Conservation (phyloP, 2,329 filamentous ascomycete species). For the Ophiostoma sp. region DNA sequence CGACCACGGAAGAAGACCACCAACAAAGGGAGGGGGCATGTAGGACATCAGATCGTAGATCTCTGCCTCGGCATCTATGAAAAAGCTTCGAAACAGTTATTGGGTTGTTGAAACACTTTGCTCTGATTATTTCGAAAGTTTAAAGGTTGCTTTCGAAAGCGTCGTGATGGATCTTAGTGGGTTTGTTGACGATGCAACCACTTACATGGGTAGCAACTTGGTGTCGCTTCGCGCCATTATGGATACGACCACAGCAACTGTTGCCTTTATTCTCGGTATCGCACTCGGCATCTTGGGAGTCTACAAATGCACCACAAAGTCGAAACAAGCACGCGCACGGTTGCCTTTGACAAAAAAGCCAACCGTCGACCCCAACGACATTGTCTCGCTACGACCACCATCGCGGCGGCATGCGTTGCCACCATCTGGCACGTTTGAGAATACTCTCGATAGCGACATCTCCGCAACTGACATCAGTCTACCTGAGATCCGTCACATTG, state of each 20-base stretch:
- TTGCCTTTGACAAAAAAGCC: not conserved
- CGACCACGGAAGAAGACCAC: not conserved
- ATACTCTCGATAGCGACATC: not conserved
- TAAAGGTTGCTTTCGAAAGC: not conserved
- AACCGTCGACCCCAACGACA: not conserved
- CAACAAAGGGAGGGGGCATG: not conserved
- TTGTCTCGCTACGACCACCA: not conserved
- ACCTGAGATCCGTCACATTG: slow-evolving; percentile 60
- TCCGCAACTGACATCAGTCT: slow-evolving; percentile 65
- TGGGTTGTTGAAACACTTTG: not conserved
- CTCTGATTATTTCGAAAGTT: not conserved
- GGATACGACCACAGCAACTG: not conserved
- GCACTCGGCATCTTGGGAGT: not conserved
- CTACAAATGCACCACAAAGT: not conserved
- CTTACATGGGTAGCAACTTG: not conserved
- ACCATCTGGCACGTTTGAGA: not conserved
- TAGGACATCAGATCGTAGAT: not conserved
- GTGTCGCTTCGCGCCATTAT: not conserved
- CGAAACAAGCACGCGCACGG: not conserved
- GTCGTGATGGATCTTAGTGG: not conserved
- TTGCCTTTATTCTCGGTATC: not conserved
- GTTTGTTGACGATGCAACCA: not conserved
- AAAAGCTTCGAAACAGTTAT: not conserved
- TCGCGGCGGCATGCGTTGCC: not conserved
- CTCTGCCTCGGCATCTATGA: not conserved